phyloP scores from a whole-genome alignment of 2,329 filamentous ascomycete species.

The Apiospora rasikravindrae region DNA sequence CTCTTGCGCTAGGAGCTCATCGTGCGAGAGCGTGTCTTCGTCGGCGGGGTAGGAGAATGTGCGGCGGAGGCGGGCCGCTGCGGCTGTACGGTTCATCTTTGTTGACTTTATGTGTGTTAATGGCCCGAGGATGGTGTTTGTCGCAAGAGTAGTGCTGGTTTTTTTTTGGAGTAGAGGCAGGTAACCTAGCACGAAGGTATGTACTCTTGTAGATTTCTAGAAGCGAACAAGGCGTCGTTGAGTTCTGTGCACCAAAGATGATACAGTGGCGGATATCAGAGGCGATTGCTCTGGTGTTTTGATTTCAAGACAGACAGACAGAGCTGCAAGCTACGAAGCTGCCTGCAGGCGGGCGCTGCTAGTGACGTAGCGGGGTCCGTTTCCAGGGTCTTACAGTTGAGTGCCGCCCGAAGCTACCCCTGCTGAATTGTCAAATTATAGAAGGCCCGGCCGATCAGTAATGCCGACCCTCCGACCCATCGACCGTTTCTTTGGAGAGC shows the following conservation, averaged over 20 bases:
- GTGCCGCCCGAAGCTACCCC: slow-evolving; percentile 19
- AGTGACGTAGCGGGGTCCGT: slow-evolving; percentile 17
- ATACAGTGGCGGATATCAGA: neutral
- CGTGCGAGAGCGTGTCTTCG: slow-evolving; percentile 54
- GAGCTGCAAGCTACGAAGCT: neutral
- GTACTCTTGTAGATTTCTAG: neutral
- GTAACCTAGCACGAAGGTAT: neutral
- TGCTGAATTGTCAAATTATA: neutral
- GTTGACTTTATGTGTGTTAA: slow-evolving; percentile 22
- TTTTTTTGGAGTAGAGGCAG: neutral
- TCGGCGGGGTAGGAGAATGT: slow-evolving; percentile 79
- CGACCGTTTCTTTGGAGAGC: slow-evolving; percentile 13
- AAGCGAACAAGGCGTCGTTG: neutral
- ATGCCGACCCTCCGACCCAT: slow-evolving; percentile 20
- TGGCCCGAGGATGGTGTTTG: neutral
- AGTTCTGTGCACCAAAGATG: neutral
- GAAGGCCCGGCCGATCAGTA: slow-evolving; percentile 22
- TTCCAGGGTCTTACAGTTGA: slow-evolving; percentile 8
- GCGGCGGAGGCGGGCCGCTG: slow-evolving; percentile 69
- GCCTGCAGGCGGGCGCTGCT: neutral
- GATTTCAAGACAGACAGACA: neutral
- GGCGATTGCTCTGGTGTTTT: neutral
- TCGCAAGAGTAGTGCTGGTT: neutral
- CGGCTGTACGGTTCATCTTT: slow-evolving; percentile 29
- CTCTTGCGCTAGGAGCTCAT: slow-evolving; percentile 51